Evolutionary conservation across 106 monocot species (phyloP).

Genomic region (Dendrobium nobile): DNA sequence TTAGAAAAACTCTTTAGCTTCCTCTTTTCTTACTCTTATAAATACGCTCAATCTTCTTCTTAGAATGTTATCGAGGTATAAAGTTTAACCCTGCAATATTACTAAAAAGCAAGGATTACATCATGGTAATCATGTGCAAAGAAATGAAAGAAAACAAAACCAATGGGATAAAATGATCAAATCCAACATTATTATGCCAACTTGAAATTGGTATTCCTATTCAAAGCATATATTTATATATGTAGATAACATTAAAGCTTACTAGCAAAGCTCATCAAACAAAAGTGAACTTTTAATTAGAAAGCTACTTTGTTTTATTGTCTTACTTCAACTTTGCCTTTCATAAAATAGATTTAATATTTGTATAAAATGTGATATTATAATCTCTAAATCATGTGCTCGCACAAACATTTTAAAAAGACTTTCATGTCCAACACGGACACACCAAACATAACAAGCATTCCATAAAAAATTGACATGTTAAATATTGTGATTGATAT

Average conservation of each 20-base stretch:
- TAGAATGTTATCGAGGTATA: background rate
- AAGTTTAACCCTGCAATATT: constrained; percentile 11
- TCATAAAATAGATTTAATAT: background rate
- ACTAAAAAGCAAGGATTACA: background rate
- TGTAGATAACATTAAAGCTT: background rate
- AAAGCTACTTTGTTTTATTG: background rate
- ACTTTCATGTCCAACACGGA: no score
- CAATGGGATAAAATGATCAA: background rate
- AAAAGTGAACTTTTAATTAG: background rate
- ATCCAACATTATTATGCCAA: background rate
- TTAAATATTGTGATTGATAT: background rate
- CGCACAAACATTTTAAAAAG: no score
- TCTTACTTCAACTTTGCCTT: background rate
- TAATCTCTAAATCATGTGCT: background rate
- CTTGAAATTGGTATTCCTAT: background rate
- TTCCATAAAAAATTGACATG: background rate
- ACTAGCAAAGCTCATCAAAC: constrained; percentile 2
- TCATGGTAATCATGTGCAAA: background rate
- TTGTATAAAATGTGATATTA: background rate
- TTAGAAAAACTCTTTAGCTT: no score
- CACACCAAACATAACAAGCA: background rate
- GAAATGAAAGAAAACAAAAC: background rate
- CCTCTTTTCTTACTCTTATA: no score
- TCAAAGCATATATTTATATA: background rate
- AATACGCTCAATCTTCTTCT: background rate